Conservation (phyloP, 352 stramenopile genomes). For the Phytophthora colocasiae region DNA sequence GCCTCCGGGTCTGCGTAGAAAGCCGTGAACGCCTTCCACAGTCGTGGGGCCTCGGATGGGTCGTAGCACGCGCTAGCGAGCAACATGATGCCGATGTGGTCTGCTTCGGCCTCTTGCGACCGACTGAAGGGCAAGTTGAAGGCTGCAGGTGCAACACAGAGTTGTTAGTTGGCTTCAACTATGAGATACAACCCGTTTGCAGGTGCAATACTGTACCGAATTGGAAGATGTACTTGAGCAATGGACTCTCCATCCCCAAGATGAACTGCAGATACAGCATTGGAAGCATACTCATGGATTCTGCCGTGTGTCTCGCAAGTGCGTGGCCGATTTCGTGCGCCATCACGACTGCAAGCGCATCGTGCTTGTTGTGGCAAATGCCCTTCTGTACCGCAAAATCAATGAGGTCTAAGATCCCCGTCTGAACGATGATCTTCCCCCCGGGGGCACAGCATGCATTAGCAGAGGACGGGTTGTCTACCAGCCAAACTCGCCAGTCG, state of each 20-base stretch:
- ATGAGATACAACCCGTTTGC: slow-evolving; percentile 7
- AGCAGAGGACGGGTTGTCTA: slow-evolving; percentile 54
- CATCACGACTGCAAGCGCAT: slow-evolving; percentile 71
- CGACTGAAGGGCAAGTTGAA: slow-evolving; percentile 74
- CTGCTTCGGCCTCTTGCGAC: slow-evolving; percentile 66
- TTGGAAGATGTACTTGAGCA: slow-evolving; percentile 72
- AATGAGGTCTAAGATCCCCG: slow-evolving; percentile 72
- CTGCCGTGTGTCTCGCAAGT: slow-evolving; percentile 65
- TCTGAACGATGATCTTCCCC: slow-evolving; percentile 77
- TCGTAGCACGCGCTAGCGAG: slow-evolving; percentile 80
- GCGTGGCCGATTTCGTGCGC: slow-evolving; percentile 75
- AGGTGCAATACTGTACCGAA: slow-evolving; percentile 42
- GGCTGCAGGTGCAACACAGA: slow-evolving; percentile 35
- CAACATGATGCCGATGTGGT: slow-evolving; percentile 84
- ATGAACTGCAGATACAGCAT: slow-evolving; percentile 51
- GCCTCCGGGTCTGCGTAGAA: slow-evolving; percentile 42
- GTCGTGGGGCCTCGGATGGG: slow-evolving; percentile 53
- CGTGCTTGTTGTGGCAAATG: slow-evolving; percentile 64
- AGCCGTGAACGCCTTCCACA: slow-evolving; percentile 53
- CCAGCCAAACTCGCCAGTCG: slow-evolving; percentile 66
- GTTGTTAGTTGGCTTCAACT: slow-evolving; percentile 9
- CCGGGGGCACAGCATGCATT: slow-evolving; percentile 73
- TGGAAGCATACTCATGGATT: slow-evolving; percentile 70
- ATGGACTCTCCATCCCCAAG: slow-evolving; percentile 61
- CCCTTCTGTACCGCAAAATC: slow-evolving; percentile 65